Conservation (phyloP, 805 yeast species). For the Pichia californica region DNA sequence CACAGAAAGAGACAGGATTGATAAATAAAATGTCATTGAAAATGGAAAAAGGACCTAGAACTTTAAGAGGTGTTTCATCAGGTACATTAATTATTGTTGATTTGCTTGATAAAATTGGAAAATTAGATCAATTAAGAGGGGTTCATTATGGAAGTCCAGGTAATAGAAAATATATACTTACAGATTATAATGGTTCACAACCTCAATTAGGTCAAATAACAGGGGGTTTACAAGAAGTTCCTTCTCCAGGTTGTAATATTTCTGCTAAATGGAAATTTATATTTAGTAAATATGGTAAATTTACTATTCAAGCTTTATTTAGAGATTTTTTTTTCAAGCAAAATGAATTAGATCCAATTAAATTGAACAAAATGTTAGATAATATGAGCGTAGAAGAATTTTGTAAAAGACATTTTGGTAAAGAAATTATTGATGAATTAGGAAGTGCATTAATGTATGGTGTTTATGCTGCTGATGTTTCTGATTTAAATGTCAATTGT, state of each 20-base stretch:
- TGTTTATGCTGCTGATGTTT: constrained; percentile 81
- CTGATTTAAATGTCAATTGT: constrained; percentile 56
- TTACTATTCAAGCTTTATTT: constrained; percentile 1
- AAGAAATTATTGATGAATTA: constrained; percentile 44
- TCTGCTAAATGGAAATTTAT: constrained; percentile 27
- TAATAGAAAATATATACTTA: constrained; percentile 62
- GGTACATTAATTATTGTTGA: constrained; percentile 71
- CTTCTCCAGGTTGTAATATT: constrained; percentile 38
- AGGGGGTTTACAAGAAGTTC: constrained; percentile 40
- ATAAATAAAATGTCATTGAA: not conserved
- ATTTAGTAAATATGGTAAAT: constrained; percentile 18
- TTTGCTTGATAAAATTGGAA: constrained; percentile 43
- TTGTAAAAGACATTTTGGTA: constrained; percentile 64
- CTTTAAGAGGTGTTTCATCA: constrained; percentile 73
- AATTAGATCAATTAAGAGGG: constrained; percentile 47
- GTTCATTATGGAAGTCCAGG: constrained; percentile 54
- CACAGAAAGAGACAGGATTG: constrained; percentile 23
- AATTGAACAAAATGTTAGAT: not conserved
- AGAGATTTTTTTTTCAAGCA: constrained; percentile 4
- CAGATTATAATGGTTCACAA: constrained; percentile 20
- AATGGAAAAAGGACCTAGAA: constrained; percentile 87
- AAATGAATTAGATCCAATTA: not conserved
- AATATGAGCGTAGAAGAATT: constrained; percentile 43
- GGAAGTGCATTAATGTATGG: constrained; percentile 85
- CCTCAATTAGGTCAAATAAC: constrained; percentile 18